Evolutionary conservation across 2,329 filamentous ascomycete species (phyloP), one percentile per base, ranked within the genome.

Genomic region (Diplodia scrobiculata): DNA sequence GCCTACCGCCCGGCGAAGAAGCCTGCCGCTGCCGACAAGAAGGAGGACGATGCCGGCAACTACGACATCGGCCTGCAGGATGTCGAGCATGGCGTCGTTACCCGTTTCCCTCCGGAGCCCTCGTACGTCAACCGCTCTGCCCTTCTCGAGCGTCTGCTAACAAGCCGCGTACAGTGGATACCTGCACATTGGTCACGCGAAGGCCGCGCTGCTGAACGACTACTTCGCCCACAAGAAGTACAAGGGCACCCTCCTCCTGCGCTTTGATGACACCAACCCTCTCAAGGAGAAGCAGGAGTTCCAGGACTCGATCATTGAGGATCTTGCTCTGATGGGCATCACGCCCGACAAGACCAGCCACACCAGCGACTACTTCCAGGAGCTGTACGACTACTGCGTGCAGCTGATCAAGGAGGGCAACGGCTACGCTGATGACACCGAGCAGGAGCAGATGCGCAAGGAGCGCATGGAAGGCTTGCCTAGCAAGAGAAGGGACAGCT

Each of bases 261-360:
- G 95, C 68, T 95, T 99, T 74, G 95, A 99, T 76, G 95, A 99
- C 75, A 99, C 95, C 66, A 99, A 99, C 80, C 95, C 95, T 7
- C 89, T 90, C 68, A 98, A 98, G 78, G 95, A 99, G 84, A 97
- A 96, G 82, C 88, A 94, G 77, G 95, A 98, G 81, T 99, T 89
- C 77, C 89, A 98, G 77, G 92, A 98, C 79, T 86, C 92, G 5
- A 99, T 99, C 69, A 83, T 97, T 47, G 90, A 97, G 81, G 95
- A 99, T 78, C 85, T 97, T 60, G 87, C 88, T 59, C 84, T 98
- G 63, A 92, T 99, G 84, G 94, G 93, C 34, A 91, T 99, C 78
- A 91, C 90, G 79, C 91, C 93, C 25, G 94, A 97, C 78, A 85
- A 86, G 70, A 84, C 93, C 67, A 91, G 91, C 19, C 96, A 94